phyloP scores from a whole-genome alignment of 108 stramenopile genomes.

The Conticribra guillardii region DNA sequence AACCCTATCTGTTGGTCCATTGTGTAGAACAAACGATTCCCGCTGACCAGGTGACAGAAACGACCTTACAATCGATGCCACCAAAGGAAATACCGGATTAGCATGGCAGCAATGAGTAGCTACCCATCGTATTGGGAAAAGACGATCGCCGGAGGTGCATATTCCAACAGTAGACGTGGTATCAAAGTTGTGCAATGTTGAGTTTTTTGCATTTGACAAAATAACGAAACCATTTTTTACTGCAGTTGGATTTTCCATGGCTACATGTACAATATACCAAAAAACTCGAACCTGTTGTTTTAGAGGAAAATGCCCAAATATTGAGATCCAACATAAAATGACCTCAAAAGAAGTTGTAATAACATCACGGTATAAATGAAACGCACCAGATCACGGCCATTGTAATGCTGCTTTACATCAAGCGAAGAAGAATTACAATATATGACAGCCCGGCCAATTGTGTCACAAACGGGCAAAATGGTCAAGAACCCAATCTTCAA shows the following conservation, averaged over 20 bases:
- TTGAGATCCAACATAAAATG: background rate
- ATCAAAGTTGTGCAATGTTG: conserved; percentile 10
- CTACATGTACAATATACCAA: conserved; percentile 24
- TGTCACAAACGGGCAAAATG: conserved; percentile 11
- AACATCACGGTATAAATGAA: background rate
- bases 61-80: background rate
- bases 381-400: background rate
- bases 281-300: background rate
- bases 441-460: conserved; percentile 15
- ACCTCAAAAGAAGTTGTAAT: background rate
- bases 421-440: background rate
- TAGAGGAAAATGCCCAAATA: too few relatives aligned
- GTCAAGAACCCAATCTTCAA: conserved; percentile 1
- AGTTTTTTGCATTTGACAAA: conserved; percentile 13
- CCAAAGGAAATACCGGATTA: conserved; percentile 8
- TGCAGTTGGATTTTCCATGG: conserved; percentile 4
- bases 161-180: background rate
- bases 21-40: conserved; percentile 12
- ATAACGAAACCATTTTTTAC: conserved; percentile 12
- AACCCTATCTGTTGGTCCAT: conserved; percentile 5
- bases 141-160: conserved; percentile 3
- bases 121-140: conserved; percentile 10
- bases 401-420: background rate
- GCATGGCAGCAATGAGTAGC: conserved; percentile 3
- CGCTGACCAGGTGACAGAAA: conserved; percentile 7